Evolutionary conservation across 2,329 filamentous ascomycete genomes (phyloP).

Genomic region (Alternaria sp.): DNA sequence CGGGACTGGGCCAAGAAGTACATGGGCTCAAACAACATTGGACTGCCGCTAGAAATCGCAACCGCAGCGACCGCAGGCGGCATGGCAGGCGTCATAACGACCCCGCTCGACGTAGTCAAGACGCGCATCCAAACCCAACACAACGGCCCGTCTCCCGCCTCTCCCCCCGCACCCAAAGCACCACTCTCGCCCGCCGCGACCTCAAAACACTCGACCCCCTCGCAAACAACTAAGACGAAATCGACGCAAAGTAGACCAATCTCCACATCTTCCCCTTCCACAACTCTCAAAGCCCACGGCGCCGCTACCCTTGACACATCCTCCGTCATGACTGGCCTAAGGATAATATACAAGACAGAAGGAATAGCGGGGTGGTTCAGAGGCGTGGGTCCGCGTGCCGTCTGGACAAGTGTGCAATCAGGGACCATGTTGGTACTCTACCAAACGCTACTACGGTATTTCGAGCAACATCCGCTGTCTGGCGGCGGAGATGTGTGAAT

Average conservation of each 20-base stretch:
- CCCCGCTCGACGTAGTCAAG: conserved; percentile 96
- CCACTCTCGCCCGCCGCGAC: conserved; percentile 25
- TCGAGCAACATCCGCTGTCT: conserved; percentile 63
- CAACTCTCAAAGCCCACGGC: conserved; percentile 78
- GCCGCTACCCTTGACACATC: conserved; percentile 85
- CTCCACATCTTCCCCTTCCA: conserved; percentile 88
- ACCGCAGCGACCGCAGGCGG: conserved; percentile 91
- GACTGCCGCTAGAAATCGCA: conserved; percentile 80
- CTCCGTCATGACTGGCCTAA: conserved; percentile 82
- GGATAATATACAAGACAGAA: conserved; percentile 88
- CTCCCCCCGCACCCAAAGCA: conserved; percentile 21
- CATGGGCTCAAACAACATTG: conserved; percentile 82
- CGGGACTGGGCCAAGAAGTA: conserved; percentile 80
- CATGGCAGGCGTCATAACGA: conserved; percentile 91
- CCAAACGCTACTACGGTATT: conserved; percentile 79
- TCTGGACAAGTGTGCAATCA: conserved; percentile 98
- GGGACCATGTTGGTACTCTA: conserved; percentile 97
- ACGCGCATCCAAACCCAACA: conserved; percentile 95
- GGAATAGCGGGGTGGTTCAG: conserved; percentile 90
- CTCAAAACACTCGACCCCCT: conserved; percentile 40
- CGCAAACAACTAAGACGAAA: conserved; percentile 31
- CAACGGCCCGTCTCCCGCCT: conserved; percentile 48
- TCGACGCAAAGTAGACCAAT: conserved; percentile 67
- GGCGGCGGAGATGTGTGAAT: conserved; percentile 21
- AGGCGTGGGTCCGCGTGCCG: conserved; percentile 87